Evolutionary conservation across 768 basidiomycete species (phyloP), one percentile per base, ranked within the genome.

Genomic region (Dacryopinax spathularia): DNA sequence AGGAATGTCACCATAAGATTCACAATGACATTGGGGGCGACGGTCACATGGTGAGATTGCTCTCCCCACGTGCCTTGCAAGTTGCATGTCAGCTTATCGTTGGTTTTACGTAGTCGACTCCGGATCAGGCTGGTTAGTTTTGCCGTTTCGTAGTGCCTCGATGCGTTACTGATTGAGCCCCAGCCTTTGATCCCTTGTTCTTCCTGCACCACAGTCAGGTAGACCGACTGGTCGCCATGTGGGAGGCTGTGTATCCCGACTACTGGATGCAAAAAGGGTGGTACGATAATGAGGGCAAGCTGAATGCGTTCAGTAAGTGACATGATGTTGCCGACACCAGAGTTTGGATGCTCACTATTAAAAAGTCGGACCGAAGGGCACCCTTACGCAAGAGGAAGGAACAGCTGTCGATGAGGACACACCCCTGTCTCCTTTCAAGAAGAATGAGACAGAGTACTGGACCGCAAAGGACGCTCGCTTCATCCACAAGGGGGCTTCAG

Each of bases 1-100:
- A 56, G 48, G 48, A 56, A 56, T 56, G 48, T 29, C 48, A 56
- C 48, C 48, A 56, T 29, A 56, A 56, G 48, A 56, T 56, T 7
- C 48, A 56, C 31, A 56, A 56, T 29, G 48, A 56, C 48, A 13
- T 56, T 5, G 48, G 48, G 9, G 48, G 48, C 12, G 48, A 56
- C 20, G 48, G 48, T 25, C 48, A 56, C 48, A 56, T 56, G 48
- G 48, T 56, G 18, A 13, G 48, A 25, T 10, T 12, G 13, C 13
- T 10, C 6, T 29, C 48, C 25, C 31, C 10, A 13, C 43, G 48
- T 56, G 5, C 48, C 48, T 56, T 13, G 48, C 29, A 20, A n/a
- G n/a, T n/a, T n/a, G n/a, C n/a, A 9, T 6, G 25, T 27, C 25
- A 27, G 25, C 48, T 56, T 3, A 56, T 31, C 3, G 9, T 3